Percentiles rank a stretch among this genome's conserved stretches.
phyloP scores from a whole-genome alignment of 2,329 filamentous ascomycete species.

The Tolypocladium cylindrosporum region DNA sequence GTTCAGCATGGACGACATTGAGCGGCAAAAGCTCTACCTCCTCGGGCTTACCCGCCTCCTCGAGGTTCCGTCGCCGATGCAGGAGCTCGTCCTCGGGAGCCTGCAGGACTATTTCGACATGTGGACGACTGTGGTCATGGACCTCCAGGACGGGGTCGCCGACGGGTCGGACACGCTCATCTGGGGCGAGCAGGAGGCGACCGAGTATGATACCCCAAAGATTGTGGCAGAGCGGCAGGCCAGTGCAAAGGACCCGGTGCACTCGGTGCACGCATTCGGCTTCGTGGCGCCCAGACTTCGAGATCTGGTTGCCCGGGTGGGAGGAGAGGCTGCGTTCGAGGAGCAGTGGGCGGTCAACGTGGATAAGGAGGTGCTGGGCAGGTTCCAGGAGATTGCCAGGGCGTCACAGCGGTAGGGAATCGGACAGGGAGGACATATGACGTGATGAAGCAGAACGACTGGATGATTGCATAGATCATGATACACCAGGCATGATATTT shows the following conservation, averaged over 20 bases:
- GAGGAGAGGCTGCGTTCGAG: slow-evolving; percentile 57
- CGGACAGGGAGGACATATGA: neutral
- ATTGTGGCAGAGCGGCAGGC: slow-evolving; percentile 43
- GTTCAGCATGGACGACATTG: slow-evolving; percentile 55
- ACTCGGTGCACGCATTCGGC: slow-evolving; percentile 51
- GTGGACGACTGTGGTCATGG: slow-evolving; percentile 62
- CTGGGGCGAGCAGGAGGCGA: slow-evolving; percentile 28
- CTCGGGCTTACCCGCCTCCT: slow-evolving; percentile 63
- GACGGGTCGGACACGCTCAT: slow-evolving; percentile 43
- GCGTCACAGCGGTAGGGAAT: slow-evolving; percentile 1
- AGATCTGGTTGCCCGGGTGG: slow-evolving; percentile 45
- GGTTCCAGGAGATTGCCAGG: slow-evolving; percentile 37
- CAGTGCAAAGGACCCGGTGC: slow-evolving; percentile 53
- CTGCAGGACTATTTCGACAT: slow-evolving; percentile 66
- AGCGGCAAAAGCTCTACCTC: slow-evolving; percentile 61
- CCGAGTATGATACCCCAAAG: slow-evolving; percentile 47
- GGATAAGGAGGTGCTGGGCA: slow-evolving; percentile 58
- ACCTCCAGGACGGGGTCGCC: slow-evolving; percentile 52
- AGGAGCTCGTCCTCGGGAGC: slow-evolving; percentile 45
- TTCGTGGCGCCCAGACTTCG: slow-evolving; percentile 56
- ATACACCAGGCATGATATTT: neutral
- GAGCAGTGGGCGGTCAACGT: slow-evolving; percentile 64
- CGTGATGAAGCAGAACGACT: neutral
- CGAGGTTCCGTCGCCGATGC: slow-evolving; percentile 49
- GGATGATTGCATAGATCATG: neutral